A percentile compares a stretch with the other conserved stretches of the same genome.
phyloP scores from a whole-genome alignment of 2,329 filamentous ascomycete genomes.

The Phaeomoniella chlamydospora region DNA sequence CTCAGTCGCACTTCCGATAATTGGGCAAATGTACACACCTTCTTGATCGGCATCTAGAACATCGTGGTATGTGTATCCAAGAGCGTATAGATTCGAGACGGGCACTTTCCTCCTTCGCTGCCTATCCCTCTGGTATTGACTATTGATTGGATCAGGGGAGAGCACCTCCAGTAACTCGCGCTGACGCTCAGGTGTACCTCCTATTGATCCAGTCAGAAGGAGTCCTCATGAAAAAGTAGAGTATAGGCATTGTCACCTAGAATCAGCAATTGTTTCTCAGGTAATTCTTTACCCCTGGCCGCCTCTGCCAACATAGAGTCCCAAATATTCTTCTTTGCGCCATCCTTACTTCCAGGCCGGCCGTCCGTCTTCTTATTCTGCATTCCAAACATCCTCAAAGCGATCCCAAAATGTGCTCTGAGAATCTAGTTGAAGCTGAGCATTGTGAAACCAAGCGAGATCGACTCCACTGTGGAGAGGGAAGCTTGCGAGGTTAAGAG shows the following conservation, averaged over 20 bases:
- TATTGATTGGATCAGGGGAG: constrained; percentile 23
- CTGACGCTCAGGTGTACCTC: constrained; percentile 70
- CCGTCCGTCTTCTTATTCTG: constrained; percentile 5
- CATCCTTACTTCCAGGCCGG: constrained; percentile 40
- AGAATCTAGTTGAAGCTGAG: not conserved
- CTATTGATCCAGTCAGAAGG: constrained; percentile 28
- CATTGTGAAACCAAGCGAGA: not conserved
- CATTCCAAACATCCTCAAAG: not conserved
- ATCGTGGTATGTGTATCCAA: constrained; percentile 92
- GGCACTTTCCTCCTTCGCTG: constrained; percentile 48
- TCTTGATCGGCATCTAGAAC: constrained; percentile 89
- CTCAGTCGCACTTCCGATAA: constrained; percentile 2
- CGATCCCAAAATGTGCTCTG: not conserved
- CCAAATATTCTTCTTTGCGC: constrained; percentile 76
- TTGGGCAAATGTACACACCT: constrained; percentile 33
- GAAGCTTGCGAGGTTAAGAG: no score
- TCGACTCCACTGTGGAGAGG: no score
- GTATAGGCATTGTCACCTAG: constrained; percentile 43
- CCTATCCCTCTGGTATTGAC: constrained; percentile 33
- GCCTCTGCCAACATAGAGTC: constrained; percentile 83
- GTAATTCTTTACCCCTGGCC: constrained; percentile 75
- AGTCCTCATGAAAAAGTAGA: constrained; percentile 8
- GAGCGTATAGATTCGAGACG: constrained; percentile 78
- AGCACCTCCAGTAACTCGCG: constrained; percentile 62
- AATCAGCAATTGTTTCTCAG: constrained; percentile 82